phyloP scores from a whole-genome alignment of 345 rosid genomes.

The Boechera retrofracta region DNA sequence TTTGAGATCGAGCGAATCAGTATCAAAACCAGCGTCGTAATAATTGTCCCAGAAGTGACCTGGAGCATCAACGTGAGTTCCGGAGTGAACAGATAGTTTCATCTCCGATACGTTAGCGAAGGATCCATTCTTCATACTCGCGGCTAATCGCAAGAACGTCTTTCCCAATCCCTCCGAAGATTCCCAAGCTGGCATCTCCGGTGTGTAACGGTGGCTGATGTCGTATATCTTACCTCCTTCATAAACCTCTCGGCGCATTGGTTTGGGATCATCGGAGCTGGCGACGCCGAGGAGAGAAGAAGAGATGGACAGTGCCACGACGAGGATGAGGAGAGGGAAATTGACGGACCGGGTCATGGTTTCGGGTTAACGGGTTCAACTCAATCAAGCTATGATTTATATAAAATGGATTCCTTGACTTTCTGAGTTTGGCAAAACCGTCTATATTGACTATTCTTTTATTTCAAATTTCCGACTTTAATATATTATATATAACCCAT shows the following conservation, averaged over 20 bases:
- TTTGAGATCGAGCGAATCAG: conserved; percentile 84
- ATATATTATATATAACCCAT: neutral
- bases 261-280: conserved; percentile 42
- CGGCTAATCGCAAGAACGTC: conserved; percentile 58
- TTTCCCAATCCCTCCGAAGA: conserved; percentile 58
- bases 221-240: conserved; percentile 73
- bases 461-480: neutral
- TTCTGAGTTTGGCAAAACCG: neutral
- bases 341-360: conserved; percentile 29
- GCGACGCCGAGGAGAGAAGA: conserved; percentile 16
- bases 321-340: conserved; percentile 15
- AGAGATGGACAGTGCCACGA: conserved; percentile 30
- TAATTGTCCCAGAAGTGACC: conserved; percentile 87
- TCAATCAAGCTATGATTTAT: neutral
- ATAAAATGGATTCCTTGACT: conserved; percentile 1
- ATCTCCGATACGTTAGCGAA: conserved; percentile 81
- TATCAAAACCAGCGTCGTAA: conserved; percentile 91
- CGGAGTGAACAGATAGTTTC: conserved; percentile 86
- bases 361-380: conserved; percentile 13
- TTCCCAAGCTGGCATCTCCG: conserved; percentile 68
- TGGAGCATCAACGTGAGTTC: conserved; percentile 95
- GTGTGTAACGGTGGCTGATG: conserved; percentile 75
- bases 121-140: conserved; percentile 94
- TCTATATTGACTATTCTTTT: neutral
- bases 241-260: conserved; percentile 76